Base-by-base conservation (phyloP, 1,284 basidiomycete species). In the Termitomyces sp. region DNA sequence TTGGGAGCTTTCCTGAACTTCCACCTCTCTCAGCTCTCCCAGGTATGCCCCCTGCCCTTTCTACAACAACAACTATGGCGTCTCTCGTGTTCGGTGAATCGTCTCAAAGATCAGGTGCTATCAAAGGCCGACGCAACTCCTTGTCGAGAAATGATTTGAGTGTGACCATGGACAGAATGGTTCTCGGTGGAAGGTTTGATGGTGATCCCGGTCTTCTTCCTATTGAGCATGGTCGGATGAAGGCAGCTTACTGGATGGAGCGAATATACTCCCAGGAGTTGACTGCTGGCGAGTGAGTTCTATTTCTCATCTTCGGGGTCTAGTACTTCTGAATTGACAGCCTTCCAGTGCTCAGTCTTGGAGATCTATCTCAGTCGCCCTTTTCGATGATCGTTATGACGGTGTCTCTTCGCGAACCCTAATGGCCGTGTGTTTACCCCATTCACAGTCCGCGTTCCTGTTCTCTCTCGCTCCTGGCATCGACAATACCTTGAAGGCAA, bases 341-440 rank as follows among this genome's bases (percentile, higher is more conserved):
- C 34, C 54, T 24, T 57, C 52, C 43, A 76, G 76, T 65, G 67
- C 68, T 39, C 57, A 63, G 38, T 61, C 65, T 16, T 80, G 74
- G 73, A 63, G 66, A 19, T 66, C 70, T n/a, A 77, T 88, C 10
- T 72, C 76, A 0, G 75, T 79, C 5, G 75, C 77, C 0, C 60
- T 81, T 7, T 89, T 87, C 59, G 87, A 90, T 60, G 73, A 79
- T 54, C 82, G 87, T 1, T 85, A 75, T 61, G 83, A 86, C 58
- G 77, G 83, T 13, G 65, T 67, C 19, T 60, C 64, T 1, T 70
- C 78, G 9, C 75, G 79, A 13, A 75, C 79, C 0, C 61, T 83
- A n/a, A 62, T 90, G 35, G 79, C 75, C 2, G 68, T 89, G 13
- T 84, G 80, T 53, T 67, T 86, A 4, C 79, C 82, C 1, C 66